Conservation (phyloP, 2,329 filamentous ascomycete species). For the Fusarium tanahbumbuense region DNA sequence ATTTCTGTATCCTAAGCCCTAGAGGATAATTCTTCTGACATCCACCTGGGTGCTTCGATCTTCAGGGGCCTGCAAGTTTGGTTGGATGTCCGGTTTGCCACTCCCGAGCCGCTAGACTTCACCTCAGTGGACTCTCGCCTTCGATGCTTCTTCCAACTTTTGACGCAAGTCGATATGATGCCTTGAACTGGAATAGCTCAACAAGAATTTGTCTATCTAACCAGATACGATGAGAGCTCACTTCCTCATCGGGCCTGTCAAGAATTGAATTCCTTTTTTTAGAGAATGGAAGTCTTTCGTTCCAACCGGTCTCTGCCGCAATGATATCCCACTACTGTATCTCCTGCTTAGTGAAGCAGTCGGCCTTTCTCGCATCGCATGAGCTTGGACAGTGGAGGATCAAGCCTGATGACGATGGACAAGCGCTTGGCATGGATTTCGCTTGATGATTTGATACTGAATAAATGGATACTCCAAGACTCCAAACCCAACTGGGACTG, state of each 20-base stretch:
- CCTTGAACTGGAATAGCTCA: not conserved
- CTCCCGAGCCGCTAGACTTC: slow-evolving; percentile 31
- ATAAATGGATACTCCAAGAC: slow-evolving; percentile 9
- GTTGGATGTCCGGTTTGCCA: slow-evolving; percentile 21
- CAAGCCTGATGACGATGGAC: slow-evolving; percentile 24
- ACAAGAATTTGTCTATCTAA: not conserved
- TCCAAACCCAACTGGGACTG: slow-evolving; percentile 12
- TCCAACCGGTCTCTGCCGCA: not conserved
- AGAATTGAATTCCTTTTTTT: not conserved
- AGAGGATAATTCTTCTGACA: too few relatives aligned
- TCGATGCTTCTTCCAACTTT: not conserved
- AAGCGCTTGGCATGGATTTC: slow-evolving; percentile 22
- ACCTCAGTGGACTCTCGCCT: slow-evolving; percentile 4
- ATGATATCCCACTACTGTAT: not conserved
- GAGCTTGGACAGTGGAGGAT: not conserved
- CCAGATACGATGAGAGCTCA: not conserved
- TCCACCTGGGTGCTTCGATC: slow-evolving; percentile 11
- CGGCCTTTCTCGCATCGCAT: not conserved
- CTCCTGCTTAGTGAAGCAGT: not conserved
- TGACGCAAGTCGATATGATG: not conserved
- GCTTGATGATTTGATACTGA: not conserved
- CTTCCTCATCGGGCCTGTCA: not conserved
- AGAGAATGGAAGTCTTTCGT: not conserved
- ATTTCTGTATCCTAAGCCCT: too few relatives aligned
- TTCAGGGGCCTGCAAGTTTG: slow-evolving; percentile 22